Conservation (phyloP, 139 green algal species). For the Volvox reticuliferus region DNA sequence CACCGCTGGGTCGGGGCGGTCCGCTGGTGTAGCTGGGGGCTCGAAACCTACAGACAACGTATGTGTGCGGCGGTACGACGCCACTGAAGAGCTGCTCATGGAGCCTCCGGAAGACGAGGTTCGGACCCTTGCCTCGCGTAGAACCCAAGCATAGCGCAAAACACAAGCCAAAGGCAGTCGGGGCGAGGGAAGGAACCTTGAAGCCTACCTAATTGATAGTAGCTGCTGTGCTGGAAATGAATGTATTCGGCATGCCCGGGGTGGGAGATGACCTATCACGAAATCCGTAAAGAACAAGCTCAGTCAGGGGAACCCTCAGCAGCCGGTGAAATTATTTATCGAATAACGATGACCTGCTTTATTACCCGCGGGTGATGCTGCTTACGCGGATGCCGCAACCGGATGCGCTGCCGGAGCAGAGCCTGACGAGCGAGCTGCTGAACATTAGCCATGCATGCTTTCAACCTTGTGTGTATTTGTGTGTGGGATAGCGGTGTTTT, state of each 20-base stretch:
- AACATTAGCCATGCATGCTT: too few relatives aligned
- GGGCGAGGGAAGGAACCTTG: background rate
- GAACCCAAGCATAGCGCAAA: too few relatives aligned
- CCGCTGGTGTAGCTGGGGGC: background rate
- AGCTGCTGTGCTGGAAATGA: background rate
- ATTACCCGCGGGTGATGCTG: background rate
- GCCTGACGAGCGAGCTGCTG: too few relatives aligned
- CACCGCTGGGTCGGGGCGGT: background rate
- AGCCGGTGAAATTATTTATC: background rate
- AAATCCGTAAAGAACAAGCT: background rate
- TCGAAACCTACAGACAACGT: constrained; percentile 44
- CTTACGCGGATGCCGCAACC: background rate
- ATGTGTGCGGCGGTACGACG: constrained; percentile 74
- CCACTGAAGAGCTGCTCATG: constrained; percentile 68
- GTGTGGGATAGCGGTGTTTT: too few relatives aligned
- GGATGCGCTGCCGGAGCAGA: too few relatives aligned
- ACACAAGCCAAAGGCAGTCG: background rate
- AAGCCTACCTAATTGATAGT: background rate
- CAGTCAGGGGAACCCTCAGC: background rate
- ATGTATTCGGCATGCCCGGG: background rate
- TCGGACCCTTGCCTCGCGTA: background rate
- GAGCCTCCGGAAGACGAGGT: constrained; percentile 79
- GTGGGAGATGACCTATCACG: background rate
- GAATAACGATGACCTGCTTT: background rate
- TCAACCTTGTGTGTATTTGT: too few relatives aligned